Conservation (phyloP, 768 basidiomycete species). For the Krasilnikovozyma curviuscula region DNA sequence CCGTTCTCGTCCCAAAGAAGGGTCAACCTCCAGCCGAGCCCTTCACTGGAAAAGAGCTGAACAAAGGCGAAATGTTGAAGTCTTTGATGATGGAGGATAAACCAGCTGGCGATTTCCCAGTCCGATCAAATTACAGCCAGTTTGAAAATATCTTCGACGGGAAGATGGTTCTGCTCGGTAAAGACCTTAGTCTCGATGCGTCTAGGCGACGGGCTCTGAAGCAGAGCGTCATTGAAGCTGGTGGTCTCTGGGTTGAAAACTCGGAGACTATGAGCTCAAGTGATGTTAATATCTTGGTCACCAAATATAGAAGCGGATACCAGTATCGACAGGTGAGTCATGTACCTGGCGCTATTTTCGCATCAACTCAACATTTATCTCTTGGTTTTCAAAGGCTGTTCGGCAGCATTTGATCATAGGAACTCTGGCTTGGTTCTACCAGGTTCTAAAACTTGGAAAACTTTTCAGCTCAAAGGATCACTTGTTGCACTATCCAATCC, state of each 20-base stretch:
- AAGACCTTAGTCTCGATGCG: constrained; percentile 37
- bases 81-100: neutral
- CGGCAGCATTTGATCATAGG: constrained; percentile 44
- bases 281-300: constrained; percentile 48
- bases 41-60: too few species aligned
- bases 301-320: constrained; percentile 45
- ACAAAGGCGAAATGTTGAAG: too few species aligned
- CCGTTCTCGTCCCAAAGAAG: too few species aligned
- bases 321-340: constrained; percentile 48
- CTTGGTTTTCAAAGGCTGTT: constrained; percentile 37
- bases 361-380: neutral
- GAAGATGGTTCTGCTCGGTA: constrained; percentile 42
- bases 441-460: constrained; percentile 45
- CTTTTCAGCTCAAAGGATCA: constrained; percentile 49
- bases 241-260: constrained; percentile 34
- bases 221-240: constrained; percentile 40
- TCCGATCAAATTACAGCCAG: neutral
- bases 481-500: constrained; percentile 67
- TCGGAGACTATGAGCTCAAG: constrained; percentile 9
- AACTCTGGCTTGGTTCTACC: constrained; percentile 64
- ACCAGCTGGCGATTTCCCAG: neutral
- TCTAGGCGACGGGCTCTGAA: constrained; percentile 39
- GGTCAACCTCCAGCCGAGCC: too few species aligned
- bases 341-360: neutral
- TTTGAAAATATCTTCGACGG: constrained; percentile 38